Conservation (phyloP, 2,329 filamentous ascomycete species). For the Furcasterigmium furcatum region DNA sequence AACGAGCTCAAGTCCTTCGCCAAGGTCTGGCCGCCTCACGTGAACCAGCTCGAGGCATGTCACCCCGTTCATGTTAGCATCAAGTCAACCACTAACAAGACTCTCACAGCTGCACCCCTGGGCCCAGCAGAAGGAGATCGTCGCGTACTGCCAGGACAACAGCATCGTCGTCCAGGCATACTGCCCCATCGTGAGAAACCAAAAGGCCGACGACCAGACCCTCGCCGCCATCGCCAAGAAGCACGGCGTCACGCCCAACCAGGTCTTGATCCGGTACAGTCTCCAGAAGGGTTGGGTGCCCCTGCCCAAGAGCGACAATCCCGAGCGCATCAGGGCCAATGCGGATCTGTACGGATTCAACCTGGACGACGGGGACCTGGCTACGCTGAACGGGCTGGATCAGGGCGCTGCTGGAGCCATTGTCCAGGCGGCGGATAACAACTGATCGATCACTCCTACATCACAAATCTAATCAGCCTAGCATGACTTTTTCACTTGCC, state of each 20-base stretch:
- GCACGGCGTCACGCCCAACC: constrained; percentile 57
- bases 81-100: too few species aligned
- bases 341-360: constrained; percentile 59
- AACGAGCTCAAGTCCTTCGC: constrained; percentile 66
- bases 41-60: constrained; percentile 76
- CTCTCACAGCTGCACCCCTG: constrained; percentile 73
- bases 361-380: constrained; percentile 55
- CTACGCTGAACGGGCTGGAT: constrained; percentile 20
- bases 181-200: constrained; percentile 30
- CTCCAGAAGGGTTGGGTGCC: constrained; percentile 69
- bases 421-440: background rate
- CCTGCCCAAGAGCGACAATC: constrained; percentile 62
- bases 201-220: constrained; percentile 46
- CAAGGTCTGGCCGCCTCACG: constrained; percentile 65
- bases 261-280: constrained; percentile 66
- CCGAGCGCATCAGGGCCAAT: constrained; percentile 57
- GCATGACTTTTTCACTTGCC: too few species aligned
- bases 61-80: too few species aligned
- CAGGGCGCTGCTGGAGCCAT: background rate
- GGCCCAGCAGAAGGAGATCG: constrained; percentile 50
- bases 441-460: too few species aligned
- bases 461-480: too few species aligned
- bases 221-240: constrained; percentile 52
- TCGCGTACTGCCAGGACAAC: constrained; percentile 67
- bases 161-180: constrained; percentile 56